Evolutionary conservation across 176 grass and related monocot genomes (phyloP).

Genomic region (Coix lacrymajobi): DNA sequence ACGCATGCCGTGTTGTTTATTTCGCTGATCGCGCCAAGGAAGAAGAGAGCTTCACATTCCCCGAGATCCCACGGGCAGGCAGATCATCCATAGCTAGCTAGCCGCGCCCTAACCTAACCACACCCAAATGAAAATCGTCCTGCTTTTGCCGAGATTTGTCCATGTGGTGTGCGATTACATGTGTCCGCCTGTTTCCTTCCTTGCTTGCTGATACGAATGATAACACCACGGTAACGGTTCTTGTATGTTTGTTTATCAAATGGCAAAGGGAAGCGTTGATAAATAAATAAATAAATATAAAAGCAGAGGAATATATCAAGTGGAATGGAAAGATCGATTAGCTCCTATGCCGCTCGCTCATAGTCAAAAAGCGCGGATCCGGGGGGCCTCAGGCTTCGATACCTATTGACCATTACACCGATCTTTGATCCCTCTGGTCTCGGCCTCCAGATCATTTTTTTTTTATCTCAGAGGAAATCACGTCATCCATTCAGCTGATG

Average conservation of each 20-base stretch:
- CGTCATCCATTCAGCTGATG: not conserved
- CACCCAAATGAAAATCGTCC: not conserved
- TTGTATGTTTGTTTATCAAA: constrained; percentile 3
- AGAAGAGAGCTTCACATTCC: constrained; percentile 42
- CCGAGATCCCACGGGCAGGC: constrained; percentile 40
- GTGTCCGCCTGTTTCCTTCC: not conserved
- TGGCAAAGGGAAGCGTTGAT: not conserved
- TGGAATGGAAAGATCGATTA: constrained; percentile 15
- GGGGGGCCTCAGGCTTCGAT: not conserved
- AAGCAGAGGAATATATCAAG: constrained; percentile 26
- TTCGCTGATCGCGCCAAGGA: not conserved
- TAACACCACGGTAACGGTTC: constrained; percentile 19
- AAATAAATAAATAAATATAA: not conserved
- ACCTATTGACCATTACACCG: not conserved
- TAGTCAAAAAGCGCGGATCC: constrained; percentile 34
- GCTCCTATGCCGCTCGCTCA: constrained; percentile 14
- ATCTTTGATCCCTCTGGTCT: not conserved
- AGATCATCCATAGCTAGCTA: not conserved
- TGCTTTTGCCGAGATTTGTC: constrained; percentile 39
- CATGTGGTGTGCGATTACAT: constrained; percentile 37
- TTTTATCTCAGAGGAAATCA: not conserved
- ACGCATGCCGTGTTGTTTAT: not conserved
- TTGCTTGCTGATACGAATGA: constrained; percentile 29
- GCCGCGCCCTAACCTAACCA: not conserved
- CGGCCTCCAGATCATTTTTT: too few relatives aligned